Percentiles rank a stretch among this genome's conserved stretches.
Conservation (phyloP, 2,329 filamentous ascomycete genomes). For the Sporothrix inflata region DNA sequence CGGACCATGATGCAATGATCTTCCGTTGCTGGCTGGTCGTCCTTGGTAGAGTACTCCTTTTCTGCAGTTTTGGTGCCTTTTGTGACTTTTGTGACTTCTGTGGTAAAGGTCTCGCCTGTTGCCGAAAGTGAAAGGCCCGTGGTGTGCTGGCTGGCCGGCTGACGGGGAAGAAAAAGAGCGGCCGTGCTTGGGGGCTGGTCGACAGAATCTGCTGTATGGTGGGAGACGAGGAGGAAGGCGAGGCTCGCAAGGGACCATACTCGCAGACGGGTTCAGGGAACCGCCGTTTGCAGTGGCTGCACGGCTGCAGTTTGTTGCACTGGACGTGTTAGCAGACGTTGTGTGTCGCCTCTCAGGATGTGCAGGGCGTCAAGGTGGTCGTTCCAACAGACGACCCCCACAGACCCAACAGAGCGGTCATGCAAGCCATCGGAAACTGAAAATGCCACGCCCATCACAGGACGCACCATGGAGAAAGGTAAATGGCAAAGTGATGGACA, state of each 20-base stretch:
- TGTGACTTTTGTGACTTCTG: background rate
- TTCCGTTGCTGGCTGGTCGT: background rate
- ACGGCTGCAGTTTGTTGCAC: constrained; percentile 53
- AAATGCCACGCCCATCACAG: too few species aligned
- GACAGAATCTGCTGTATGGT: background rate
- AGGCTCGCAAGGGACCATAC: constrained; percentile 38
- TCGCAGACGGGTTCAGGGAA: constrained; percentile 52
- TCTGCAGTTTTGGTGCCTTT: background rate
- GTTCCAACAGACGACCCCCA: background rate
- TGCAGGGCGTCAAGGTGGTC: too few species aligned
- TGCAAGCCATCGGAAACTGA: background rate
- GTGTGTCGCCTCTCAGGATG: too few species aligned
- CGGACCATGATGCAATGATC: background rate
- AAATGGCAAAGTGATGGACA: too few species aligned
- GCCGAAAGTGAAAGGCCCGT: constrained; percentile 22
- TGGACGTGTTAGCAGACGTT: constrained; percentile 9
- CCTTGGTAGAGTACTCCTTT: background rate
- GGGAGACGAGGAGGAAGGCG: background rate
- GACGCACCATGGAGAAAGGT: too few species aligned
- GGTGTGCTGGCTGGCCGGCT: constrained; percentile 24
- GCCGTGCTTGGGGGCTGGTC: background rate
- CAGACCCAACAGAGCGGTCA: background rate
- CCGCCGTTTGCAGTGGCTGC: constrained; percentile 52
- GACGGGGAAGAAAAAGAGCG: constrained; percentile 22
- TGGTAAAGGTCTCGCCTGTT: constrained; percentile 4